phyloP scores from a whole-genome alignment of 345 rosid species.

The Populus deltoides region DNA sequence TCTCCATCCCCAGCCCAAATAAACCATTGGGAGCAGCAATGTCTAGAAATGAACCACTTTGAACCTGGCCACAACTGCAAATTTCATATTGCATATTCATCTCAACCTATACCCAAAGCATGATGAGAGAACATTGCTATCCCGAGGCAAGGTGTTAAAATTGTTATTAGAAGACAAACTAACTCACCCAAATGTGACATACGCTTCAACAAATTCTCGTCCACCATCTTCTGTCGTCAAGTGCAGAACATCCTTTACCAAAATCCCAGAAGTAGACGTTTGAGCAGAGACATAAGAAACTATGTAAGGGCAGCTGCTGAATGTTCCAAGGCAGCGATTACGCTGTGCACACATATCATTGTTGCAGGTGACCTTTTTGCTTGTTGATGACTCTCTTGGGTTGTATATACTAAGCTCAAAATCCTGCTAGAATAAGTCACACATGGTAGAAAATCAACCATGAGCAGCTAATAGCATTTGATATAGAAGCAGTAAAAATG shows the following conservation, averaged over 20 bases:
- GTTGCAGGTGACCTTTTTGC: conserved; percentile 73
- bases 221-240: conserved; percentile 46
- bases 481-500: not conserved
- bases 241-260: conserved; percentile 81
- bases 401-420: conserved; percentile 66
- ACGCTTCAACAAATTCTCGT: conserved; percentile 51
- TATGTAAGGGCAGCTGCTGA: conserved; percentile 73
- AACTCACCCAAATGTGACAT: conserved; percentile 70
- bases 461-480: not conserved
- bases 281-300: conserved; percentile 78
- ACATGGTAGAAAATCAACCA: conserved; percentile 15
- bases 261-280: conserved; percentile 77
- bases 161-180: not conserved
- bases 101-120: conserved; percentile 16
- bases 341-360: conserved; percentile 58
- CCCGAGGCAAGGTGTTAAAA: not conserved
- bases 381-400: conserved; percentile 64
- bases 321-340: conserved; percentile 59
- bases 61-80: conserved; percentile 94
- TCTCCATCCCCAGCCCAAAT: conserved; percentile 86
- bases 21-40: conserved; percentile 88
- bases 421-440: conserved; percentile 40
- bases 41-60: conserved; percentile 84
- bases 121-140: not conserved
- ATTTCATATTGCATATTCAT: conserved; percentile 34